Percentiles rank a stretch among this genome's conserved stretches.
phyloP scores from a whole-genome alignment of 108 stramenopile genomes.

The Pinguiococcus pyrenoidosus region DNA sequence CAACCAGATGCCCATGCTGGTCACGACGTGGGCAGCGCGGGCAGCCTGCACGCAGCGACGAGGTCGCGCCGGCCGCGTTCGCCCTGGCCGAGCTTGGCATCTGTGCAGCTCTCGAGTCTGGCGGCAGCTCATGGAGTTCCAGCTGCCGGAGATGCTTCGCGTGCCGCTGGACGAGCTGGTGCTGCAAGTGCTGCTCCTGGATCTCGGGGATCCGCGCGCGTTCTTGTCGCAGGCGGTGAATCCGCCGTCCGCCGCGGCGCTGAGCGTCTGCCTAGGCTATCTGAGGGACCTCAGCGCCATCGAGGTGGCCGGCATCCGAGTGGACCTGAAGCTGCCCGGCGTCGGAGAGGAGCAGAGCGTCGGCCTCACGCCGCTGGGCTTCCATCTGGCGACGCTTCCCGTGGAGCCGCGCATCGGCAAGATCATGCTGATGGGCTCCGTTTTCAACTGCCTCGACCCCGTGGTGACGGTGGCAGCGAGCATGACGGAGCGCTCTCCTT shows the following conservation, averaged over 20 bases:
- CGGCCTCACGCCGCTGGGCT: conserved; percentile 69
- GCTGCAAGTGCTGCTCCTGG: conserved; percentile 50
- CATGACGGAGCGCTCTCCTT: conserved; percentile 58
- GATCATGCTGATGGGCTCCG: conserved; percentile 60
- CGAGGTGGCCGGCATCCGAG: conserved; percentile 28
- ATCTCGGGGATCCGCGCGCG: conserved; percentile 35
- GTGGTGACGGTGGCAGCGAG: conserved; percentile 65
- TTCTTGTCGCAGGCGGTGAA: conserved; percentile 54
- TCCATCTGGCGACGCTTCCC: conserved; percentile 66
- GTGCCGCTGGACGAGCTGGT: conserved; percentile 76
- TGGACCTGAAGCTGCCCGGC: background rate
- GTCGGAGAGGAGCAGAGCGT: conserved; percentile 10
- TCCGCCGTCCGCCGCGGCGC: conserved; percentile 49
- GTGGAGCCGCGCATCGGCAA: conserved; percentile 79
- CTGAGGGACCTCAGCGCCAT: conserved; percentile 52
- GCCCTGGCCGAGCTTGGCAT: conserved; percentile 62
- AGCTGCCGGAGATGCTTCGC: conserved; percentile 65
- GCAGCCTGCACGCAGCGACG: conserved; percentile 68
- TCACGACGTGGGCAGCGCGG: conserved; percentile 70
- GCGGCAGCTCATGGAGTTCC: conserved; percentile 10
- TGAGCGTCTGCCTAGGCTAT: conserved; percentile 45
- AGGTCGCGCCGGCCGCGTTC: conserved; percentile 83
- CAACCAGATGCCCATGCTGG: conserved; percentile 37
- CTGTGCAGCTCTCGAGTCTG: conserved; percentile 33
- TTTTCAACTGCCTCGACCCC: conserved; percentile 68